These are phyloP conservation scores for Erythrophleum ivorense DNA, from an alignment of 331 rosid genomes.

Conservation along the genomic window DNA sequence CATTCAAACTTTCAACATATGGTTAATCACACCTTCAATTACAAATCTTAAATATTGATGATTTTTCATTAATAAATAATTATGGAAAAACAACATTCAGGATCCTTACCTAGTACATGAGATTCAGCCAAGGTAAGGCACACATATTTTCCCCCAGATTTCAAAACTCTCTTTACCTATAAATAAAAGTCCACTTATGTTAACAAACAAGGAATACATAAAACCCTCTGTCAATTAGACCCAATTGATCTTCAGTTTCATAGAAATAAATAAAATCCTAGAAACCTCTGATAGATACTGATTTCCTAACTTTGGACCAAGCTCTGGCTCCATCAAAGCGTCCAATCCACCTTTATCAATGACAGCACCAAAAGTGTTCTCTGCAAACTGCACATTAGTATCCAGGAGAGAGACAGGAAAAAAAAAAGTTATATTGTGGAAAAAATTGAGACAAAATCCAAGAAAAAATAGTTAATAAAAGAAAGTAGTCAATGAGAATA, in stretches of 20 bases:
- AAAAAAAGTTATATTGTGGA: not conserved
- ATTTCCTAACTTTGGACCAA: slow-evolving; percentile 76
- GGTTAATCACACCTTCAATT: not conserved
- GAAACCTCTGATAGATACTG: slow-evolving; percentile 80
- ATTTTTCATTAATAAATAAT: not conserved
- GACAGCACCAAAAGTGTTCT: slow-evolving; percentile 60
- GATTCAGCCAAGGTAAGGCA: slow-evolving; percentile 93
- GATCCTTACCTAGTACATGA: slow-evolving; percentile 77
- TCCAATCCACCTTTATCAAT: slow-evolving; percentile 97
- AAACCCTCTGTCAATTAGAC: slow-evolving; percentile 14
- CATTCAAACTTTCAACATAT: not conserved
- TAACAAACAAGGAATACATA: slow-evolving; percentile 13
- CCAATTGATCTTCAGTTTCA: slow-evolving; percentile 2
- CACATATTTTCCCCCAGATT: slow-evolving; percentile 80
- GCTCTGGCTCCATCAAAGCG: slow-evolving; percentile 95
- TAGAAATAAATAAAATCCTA: not conserved
- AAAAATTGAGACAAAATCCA: not conserved
- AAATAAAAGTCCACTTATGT: slow-evolving; percentile 25
- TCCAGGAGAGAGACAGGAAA: not conserved
- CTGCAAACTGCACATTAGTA: slow-evolving; percentile 57
- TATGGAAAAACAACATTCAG: not conserved
- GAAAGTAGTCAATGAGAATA: not conserved
- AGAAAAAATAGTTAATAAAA: not conserved
- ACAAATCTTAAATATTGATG: slow-evolving; percentile 12
- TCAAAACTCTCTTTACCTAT: slow-evolving; percentile 84